Evolutionary conservation across 257 asterid species (phyloP).

Genomic region (Paulownia fortunei): DNA sequence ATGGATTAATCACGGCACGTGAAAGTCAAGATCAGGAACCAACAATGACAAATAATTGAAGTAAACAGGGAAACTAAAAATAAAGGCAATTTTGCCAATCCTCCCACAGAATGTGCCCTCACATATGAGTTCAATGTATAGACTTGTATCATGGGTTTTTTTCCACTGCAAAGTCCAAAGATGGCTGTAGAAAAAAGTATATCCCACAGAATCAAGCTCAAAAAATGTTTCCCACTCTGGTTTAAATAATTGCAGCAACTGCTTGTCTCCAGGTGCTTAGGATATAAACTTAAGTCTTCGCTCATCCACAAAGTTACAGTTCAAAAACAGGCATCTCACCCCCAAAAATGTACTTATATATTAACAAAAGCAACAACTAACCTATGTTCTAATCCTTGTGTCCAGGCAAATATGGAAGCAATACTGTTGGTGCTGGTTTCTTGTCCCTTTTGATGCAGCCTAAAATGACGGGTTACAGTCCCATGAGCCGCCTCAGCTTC

Average conservation of each 20-base stretch:
- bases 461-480: slow-evolving; percentile 87
- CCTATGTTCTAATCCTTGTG: slow-evolving; percentile 82
- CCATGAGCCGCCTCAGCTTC: slow-evolving; percentile 98
- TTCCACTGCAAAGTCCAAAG: neutral
- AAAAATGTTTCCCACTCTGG: neutral
- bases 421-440: slow-evolving; percentile 92
- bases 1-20: neutral
- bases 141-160: neutral
- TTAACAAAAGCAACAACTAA: slow-evolving; percentile 36
- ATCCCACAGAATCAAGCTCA: neutral
- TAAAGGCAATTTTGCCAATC: neutral
- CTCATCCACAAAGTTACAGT: neutral
- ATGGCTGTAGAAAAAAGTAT: neutral
- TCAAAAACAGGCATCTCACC: neutral
- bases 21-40: too few species aligned
- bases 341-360: neutral
- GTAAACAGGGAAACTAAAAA: neutral
- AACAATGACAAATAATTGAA: neutral
- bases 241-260: slow-evolving; percentile 13
- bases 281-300: neutral
- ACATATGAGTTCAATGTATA: neutral
- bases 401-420: slow-evolving; percentile 93
- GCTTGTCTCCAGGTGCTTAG: neutral
- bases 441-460: slow-evolving; percentile 79
- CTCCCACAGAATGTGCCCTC: neutral